Conservation (phyloP, 1,284 basidiomycete species). For the Stereum hirsutum region DNA sequence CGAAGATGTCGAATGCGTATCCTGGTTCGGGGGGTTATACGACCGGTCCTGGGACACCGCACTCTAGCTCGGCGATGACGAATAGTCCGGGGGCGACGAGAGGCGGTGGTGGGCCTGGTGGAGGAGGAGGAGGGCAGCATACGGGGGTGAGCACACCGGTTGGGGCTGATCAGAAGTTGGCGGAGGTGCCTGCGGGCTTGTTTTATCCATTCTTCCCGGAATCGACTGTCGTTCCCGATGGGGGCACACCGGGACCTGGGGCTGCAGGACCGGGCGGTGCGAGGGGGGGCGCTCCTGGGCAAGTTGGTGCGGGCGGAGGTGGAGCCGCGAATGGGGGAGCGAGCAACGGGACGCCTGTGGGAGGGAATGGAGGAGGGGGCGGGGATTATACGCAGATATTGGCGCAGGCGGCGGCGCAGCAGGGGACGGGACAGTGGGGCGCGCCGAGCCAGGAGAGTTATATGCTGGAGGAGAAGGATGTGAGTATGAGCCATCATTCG, state of each 20-base stretch:
- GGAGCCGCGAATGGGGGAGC: background rate
- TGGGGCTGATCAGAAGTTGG: slow-evolving; percentile 27
- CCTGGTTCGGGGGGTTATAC: background rate
- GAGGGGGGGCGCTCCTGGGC: slow-evolving; percentile 6
- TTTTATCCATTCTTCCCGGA: slow-evolving; percentile 74
- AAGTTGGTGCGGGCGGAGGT: slow-evolving; percentile 9
- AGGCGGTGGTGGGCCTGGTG: background rate
- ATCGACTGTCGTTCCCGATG: slow-evolving; percentile 16
- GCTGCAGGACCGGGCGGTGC: slow-evolving; percentile 8
- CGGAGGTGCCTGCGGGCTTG: slow-evolving; percentile 52
- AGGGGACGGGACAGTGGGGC: slow-evolving; percentile 38
- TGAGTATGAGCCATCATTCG: slow-evolving; percentile 11
- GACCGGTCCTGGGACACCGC: slow-evolving; percentile 2
- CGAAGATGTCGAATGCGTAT: background rate
- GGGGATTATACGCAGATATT: slow-evolving; percentile 46
- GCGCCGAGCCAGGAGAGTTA: slow-evolving; percentile 46
- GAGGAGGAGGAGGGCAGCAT: too few species aligned
- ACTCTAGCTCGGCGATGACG: slow-evolving; percentile 1
- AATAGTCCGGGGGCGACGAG: slow-evolving; percentile 7
- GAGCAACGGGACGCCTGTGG: slow-evolving; percentile 1
- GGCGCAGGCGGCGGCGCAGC: slow-evolving; percentile 39
- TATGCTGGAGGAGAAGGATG: slow-evolving; percentile 58
- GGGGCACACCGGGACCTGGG: slow-evolving; percentile 1
- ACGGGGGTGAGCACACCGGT: slow-evolving; percentile 6
- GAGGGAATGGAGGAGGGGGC: slow-evolving; percentile 11